These are phyloP conservation scores for Dictyostelium intermedium DNA, from an alignment of 78 protist genomes.

Conservation along the genomic window DNA sequence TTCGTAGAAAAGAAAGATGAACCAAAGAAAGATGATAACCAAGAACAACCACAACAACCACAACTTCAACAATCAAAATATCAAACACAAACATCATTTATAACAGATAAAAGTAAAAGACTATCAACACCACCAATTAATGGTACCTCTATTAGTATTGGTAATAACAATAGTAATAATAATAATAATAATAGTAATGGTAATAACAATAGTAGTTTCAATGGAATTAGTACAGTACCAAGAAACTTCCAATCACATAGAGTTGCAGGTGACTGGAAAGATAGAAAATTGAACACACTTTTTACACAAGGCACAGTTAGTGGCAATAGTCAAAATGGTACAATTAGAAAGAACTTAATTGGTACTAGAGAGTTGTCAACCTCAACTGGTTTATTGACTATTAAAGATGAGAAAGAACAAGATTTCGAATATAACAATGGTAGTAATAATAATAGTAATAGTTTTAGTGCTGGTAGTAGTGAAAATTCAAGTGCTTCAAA, in stretches of 20 bases:
- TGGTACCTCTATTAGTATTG: background rate
- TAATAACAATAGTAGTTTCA: background rate
- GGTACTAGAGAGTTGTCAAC: slow-evolving; percentile 34
- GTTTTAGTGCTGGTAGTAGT: background rate
- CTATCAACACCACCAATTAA: slow-evolving; percentile 16
- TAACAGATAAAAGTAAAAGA: slow-evolving; percentile 12
- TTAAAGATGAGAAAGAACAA: background rate
- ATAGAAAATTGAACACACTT: slow-evolving; percentile 6
- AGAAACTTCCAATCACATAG: slow-evolving; percentile 32
- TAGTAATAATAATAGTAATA: too few relatives aligned
- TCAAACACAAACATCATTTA: background rate
- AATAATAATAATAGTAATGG: slow-evolving; percentile 1
- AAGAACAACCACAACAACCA: background rate
- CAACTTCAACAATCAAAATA: background rate
- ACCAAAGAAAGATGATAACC: background rate
- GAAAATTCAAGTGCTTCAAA: background rate
- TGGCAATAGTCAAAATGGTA: background rate
- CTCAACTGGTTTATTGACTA: background rate
- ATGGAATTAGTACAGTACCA: background rate
- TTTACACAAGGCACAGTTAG: slow-evolving; percentile 33
- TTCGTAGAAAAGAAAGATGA: background rate
- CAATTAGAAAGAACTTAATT: slow-evolving; percentile 28
- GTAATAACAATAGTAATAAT: slow-evolving; percentile 6
- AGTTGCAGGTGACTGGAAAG: slow-evolving; percentile 69
- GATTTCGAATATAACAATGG: background rate